Evolutionary conservation across 2,329 filamentous ascomycete species (phyloP).

Genomic region (Fusarium chlamydosporum): DNA sequence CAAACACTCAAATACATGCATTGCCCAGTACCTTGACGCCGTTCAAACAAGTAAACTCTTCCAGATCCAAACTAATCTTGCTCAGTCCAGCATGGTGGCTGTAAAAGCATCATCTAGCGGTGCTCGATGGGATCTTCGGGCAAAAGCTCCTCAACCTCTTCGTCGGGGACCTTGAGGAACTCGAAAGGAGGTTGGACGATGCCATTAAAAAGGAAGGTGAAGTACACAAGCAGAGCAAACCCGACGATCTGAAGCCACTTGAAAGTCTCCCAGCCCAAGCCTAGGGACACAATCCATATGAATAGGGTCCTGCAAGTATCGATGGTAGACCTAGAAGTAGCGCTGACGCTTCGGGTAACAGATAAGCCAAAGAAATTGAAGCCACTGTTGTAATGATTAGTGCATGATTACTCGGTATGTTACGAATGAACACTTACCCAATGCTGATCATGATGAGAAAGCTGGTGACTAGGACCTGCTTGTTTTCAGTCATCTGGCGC

Average conservation of each 20-base stretch:
- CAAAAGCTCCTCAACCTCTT: constrained; percentile 74
- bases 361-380: constrained; percentile 99
- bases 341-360: constrained; percentile 89
- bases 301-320: constrained; percentile 98
- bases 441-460: constrained; percentile 97
- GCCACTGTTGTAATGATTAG: constrained; percentile 68
- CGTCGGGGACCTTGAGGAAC: constrained; percentile 68
- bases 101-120: constrained; percentile 37
- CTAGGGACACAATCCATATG: constrained; percentile 96
- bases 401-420: neutral
- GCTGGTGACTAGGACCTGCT: constrained; percentile 80
- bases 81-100: neutral
- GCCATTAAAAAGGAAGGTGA: constrained; percentile 96
- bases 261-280: constrained; percentile 96
- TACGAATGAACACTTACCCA: constrained; percentile 70
- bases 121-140: constrained; percentile 90
- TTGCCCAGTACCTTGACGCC: constrained; percentile 24
- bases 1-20: constrained; percentile 17
- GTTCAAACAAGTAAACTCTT: constrained; percentile 3
- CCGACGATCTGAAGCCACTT: constrained; percentile 96
- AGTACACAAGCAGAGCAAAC: constrained; percentile 92
- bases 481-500: constrained; percentile 81
- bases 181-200: constrained; percentile 86
- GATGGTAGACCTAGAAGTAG: constrained; percentile 94
- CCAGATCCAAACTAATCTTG: constrained; percentile 1